Conservation (phyloP, 2,329 filamentous ascomycete genomes). For the Phoma sp. region DNA sequence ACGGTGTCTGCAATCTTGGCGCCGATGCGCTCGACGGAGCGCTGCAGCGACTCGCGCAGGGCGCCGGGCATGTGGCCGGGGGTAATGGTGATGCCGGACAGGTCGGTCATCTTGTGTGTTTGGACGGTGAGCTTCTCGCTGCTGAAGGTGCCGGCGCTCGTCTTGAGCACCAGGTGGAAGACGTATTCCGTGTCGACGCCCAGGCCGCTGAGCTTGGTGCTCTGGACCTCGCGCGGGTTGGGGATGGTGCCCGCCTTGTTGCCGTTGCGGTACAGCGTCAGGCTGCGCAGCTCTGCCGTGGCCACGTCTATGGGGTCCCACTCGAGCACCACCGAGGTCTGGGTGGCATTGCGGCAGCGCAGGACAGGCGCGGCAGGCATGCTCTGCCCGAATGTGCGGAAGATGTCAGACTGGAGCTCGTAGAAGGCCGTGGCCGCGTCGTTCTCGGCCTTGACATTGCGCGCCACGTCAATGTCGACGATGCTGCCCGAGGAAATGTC, state of each 20-base stretch:
- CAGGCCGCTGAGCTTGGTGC: conserved; percentile 94
- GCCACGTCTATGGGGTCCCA: conserved; percentile 96
- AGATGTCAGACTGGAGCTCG: conserved; percentile 86
- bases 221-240: conserved; percentile 81
- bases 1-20: conserved; percentile 90
- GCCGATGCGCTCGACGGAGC: conserved; percentile 84
- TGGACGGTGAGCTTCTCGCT: conserved; percentile 84
- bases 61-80: conserved; percentile 80
- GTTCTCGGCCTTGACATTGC: conserved; percentile 80
- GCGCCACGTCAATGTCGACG: conserved; percentile 93
- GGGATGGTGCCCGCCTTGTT: conserved; percentile 97
- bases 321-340: conserved; percentile 97
- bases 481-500: conserved; percentile 97
- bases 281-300: conserved; percentile 86
- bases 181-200: conserved; percentile 96
- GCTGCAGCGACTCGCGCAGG: conserved; percentile 73
- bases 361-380: conserved; percentile 79
- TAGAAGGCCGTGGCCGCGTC: conserved; percentile 78
- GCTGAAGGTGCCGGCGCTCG: conserved; percentile 83
- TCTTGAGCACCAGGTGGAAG: conserved; percentile 91
- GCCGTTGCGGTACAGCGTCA: conserved; percentile 92
- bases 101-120: conserved; percentile 98
- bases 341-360: conserved; percentile 93
- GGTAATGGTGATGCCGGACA: conserved; percentile 93
- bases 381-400: conserved; percentile 79